Conservation (phyloP, 352 stramenopile species). For the Phytopythium vexans region DNA sequence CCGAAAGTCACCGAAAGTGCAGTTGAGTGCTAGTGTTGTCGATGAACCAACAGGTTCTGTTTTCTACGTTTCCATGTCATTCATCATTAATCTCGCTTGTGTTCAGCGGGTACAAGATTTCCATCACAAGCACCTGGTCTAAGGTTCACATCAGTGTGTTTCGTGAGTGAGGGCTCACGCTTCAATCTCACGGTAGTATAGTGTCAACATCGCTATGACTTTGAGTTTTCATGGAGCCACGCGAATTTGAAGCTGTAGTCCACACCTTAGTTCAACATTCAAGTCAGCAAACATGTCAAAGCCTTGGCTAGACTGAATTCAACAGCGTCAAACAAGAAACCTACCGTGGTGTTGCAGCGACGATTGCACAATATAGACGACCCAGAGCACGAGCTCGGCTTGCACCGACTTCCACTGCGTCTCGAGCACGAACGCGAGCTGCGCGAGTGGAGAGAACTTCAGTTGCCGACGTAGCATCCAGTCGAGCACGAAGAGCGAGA, state of each 20-base stretch:
- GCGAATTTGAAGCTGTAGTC: conserved; percentile 1
- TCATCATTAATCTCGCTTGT: too few species aligned
- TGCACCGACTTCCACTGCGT: conserved; percentile 17
- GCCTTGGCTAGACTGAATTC: neutral
- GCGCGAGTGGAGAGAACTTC: conserved; percentile 13
- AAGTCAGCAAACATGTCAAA: neutral
- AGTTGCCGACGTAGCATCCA: conserved; percentile 13
- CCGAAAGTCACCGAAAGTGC: too few species aligned
- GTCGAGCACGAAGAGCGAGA: conserved; percentile 17
- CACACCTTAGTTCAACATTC: neutral
- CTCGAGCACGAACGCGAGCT: conserved; percentile 25
- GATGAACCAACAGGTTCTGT: too few species aligned
- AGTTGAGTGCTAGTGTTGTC: too few species aligned
- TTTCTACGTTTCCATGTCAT: too few species aligned
- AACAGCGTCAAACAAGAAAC: neutral
- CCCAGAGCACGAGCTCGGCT: conserved; percentile 19
- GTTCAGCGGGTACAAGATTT: too few species aligned
- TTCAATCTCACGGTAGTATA: too few species aligned
- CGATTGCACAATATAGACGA: conserved; percentile 19
- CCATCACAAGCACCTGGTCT: too few species aligned
- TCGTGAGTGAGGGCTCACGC: too few species aligned
- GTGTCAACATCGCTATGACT: too few species aligned
- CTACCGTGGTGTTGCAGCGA: conserved; percentile 15
- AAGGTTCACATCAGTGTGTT: too few species aligned
- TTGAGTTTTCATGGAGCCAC: neutral